Conservation (phyloP, 345 rosid species). For the Citrus inodora region DNA sequence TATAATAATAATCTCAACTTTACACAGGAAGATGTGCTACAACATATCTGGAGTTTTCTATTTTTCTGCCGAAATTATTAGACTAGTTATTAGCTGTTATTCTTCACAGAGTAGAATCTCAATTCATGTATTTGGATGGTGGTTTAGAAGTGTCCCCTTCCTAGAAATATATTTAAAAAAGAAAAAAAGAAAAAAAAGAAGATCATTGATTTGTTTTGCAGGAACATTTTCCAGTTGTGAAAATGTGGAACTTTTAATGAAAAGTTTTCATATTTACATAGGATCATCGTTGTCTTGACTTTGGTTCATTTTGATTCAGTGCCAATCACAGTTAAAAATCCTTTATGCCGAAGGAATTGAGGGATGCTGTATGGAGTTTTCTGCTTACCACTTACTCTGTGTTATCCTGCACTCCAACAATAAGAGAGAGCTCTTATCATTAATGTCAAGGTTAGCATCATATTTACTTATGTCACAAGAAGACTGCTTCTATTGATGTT, state of each 20-base stretch:
- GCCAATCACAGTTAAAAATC: constrained; percentile 89
- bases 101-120: neutral
- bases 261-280: neutral
- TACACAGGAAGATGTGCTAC: neutral
- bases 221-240: neutral
- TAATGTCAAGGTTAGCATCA: constrained; percentile 81
- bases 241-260: neutral
- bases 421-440: constrained; percentile 76
- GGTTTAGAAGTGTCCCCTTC: constrained; percentile 1
- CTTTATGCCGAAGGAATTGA: constrained; percentile 91
- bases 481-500: neutral
- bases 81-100: neutral
- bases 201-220: neutral
- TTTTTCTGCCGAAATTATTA: neutral
- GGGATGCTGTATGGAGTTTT: constrained; percentile 88
- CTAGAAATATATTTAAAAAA: neutral
- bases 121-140: constrained; percentile 1
- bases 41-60: neutral
- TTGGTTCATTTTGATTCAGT: constrained; percentile 45
- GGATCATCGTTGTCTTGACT: constrained; percentile 13
- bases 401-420: constrained; percentile 86
- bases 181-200: neutral
- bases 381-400: constrained; percentile 88
- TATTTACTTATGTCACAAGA: neutral
- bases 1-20: neutral